Evolutionary conservation across 768 basidiomycete species (phyloP).

Genomic region (Infundibulicybe gibba): DNA sequence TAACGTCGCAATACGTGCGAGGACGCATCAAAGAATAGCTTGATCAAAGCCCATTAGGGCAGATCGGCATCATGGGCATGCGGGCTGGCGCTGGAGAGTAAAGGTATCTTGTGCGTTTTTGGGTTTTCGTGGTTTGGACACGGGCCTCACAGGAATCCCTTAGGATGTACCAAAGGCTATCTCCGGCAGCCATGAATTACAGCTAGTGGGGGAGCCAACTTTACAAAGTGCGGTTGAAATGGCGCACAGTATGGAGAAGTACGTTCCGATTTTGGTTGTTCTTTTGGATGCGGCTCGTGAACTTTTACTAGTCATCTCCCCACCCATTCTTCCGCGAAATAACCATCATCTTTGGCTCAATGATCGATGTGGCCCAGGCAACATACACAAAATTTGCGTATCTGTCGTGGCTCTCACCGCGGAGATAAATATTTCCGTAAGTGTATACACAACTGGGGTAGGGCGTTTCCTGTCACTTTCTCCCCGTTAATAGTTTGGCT

Average conservation of each 20-base stretch:
- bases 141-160: constrained; percentile 97
- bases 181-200: constrained; percentile 81
- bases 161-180: constrained; percentile 91
- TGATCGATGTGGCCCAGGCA: constrained; percentile 95
- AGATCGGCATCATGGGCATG: constrained; percentile 95
- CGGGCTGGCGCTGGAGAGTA: constrained; percentile 83
- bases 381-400: constrained; percentile 89
- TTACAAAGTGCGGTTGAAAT: constrained; percentile 96
- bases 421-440: too few species aligned
- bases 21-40: constrained; percentile 97
- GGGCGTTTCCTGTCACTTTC: too few species aligned
- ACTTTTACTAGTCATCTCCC: constrained; percentile 78
- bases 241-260: constrained; percentile 93
- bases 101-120: constrained; percentile 88
- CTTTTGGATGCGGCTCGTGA: background rate
- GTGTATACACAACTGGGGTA: too few species aligned
- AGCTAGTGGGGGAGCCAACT: constrained; percentile 90
- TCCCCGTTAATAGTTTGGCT: too few species aligned
- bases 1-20: constrained; percentile 94
- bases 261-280: too few species aligned
- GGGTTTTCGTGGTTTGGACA: too few species aligned
- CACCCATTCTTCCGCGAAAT: constrained; percentile 96
- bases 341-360: too few species aligned
- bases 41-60: constrained; percentile 97
- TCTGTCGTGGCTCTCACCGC: constrained; percentile 93